Base-by-base conservation (phyloP, 257 asterid genomes). In the Verbascum thapsus region DNA sequence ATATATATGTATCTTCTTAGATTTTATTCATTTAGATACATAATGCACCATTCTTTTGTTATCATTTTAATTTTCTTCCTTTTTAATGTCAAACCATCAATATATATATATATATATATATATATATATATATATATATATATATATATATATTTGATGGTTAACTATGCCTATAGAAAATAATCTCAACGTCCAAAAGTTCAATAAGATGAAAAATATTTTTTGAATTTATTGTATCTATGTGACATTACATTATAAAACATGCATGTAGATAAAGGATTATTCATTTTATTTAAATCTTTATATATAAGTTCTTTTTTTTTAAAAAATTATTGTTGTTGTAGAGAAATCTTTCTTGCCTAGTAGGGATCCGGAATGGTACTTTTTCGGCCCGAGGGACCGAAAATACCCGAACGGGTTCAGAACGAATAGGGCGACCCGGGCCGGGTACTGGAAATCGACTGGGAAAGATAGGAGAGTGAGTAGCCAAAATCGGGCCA, bases 361-460 rank as follows among this genome's bases (percentile, higher is more conserved):
- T 0, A 88, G 98, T 65, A 81, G 95, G 79, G 98, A 91, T 72
- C 98, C 98, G 0, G 98, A 88, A 66, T 91, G 98, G 98, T 91
- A 91, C 74, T 91, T 91, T 39, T 91, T 91, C 59, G 96, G 98
- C 12, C 98, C 98, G 1, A 76, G 98, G 81, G 98, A 91, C 81
- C 73, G 98, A 18, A 91, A 91, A 82, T 91, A 91, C 70, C 98
- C 98, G 0, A 91, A 91, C 22, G 98, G 98, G 38, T 88, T 88
- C 73, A 76, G 98, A 51, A 91, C 98, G 5, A 91, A 91, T 61
- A 67, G 98, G 63, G 98, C 98, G 0, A 91, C 98, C 0, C 72
- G 90, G 57, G 98, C 96, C 0, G 98, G 98, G 49, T 91, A 91
- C 53, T 91, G 98, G 98, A 91, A 91, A 35, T 91, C 98, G 6